A percentile compares a stretch with the other conserved stretches of the same genome.
These are phyloP conservation scores for Pseudogymnoascus sp. DNA, from an alignment of 2,329 filamentous ascomycete species.

Conservation along the genomic window DNA sequence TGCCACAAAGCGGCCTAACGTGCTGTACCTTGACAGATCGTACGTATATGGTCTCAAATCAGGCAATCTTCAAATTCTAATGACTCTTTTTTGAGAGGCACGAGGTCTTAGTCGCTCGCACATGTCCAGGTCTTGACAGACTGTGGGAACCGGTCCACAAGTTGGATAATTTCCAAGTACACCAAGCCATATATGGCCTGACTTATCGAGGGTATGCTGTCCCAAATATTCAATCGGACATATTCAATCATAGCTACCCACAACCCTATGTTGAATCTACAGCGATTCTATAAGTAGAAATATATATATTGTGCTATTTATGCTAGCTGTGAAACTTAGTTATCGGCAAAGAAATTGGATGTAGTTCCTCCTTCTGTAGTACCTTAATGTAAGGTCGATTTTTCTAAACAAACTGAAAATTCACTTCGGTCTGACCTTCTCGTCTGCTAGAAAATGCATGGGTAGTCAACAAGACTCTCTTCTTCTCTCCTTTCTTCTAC, in stretches of 20 bases:
- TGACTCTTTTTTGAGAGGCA: neutral
- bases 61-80: neutral
- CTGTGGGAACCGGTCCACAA: neutral
- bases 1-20: neutral
- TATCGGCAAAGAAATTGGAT: too few species aligned
- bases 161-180: too few species aligned
- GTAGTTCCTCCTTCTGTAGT: neutral
- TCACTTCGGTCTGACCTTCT: too few species aligned
- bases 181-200: neutral
- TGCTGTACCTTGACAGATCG: neutral
- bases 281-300: too few species aligned
- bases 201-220: slow-evolving; percentile 7
- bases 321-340: too few species aligned
- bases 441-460: too few species aligned
- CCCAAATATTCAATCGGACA: too few species aligned
- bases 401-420: neutral
- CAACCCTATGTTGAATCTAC: too few species aligned
- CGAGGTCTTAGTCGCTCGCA: neutral
- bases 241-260: too few species aligned
- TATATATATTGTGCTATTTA: too few species aligned
- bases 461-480: too few species aligned
- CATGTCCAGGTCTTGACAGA: neutral
- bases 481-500: neutral
- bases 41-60: neutral
- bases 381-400: neutral